Conservation (phyloP, 2,329 filamentous ascomycete genomes). For the Fusarium sp. region DNA sequence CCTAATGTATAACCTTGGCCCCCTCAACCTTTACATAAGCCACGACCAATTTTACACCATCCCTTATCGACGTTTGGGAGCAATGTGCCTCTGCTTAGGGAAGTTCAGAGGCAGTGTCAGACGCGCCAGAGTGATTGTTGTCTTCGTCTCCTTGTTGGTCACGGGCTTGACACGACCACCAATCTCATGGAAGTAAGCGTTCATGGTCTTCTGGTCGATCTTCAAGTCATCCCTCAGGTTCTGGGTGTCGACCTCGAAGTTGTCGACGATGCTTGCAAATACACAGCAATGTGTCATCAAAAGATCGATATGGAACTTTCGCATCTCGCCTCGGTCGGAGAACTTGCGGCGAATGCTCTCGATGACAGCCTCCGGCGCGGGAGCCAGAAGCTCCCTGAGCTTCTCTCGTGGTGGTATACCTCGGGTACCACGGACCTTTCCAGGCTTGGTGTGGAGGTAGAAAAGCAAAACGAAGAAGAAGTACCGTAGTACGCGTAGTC, state of each 20-base stretch:
- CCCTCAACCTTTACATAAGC: neutral
- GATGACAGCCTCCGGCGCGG: slow-evolving; percentile 73
- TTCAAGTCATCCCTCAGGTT: slow-evolving; percentile 80
- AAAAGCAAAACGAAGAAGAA: slow-evolving; percentile 71
- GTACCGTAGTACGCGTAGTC: slow-evolving; percentile 73
- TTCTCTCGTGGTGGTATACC: slow-evolving; percentile 74
- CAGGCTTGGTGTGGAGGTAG: slow-evolving; percentile 63
- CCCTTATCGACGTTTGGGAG: slow-evolving; percentile 47
- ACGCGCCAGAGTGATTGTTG: slow-evolving; percentile 72
- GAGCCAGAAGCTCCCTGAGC: slow-evolving; percentile 69
- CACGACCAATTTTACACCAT: neutral
- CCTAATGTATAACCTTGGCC: neutral
- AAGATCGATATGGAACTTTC: slow-evolving; percentile 80
- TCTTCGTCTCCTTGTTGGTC: slow-evolving; percentile 74
- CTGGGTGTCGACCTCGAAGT: slow-evolving; percentile 79
- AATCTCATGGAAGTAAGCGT: slow-evolving; percentile 81
- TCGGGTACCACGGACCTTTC: slow-evolving; percentile 63
- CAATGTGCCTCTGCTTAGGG: slow-evolving; percentile 71
- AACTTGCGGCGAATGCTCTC: slow-evolving; percentile 80
- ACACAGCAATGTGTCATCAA: slow-evolving; percentile 81
- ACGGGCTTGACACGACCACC: slow-evolving; percentile 77
- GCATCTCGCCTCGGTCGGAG: slow-evolving; percentile 73
- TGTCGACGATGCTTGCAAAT: slow-evolving; percentile 79
- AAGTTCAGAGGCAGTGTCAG: slow-evolving; percentile 86
- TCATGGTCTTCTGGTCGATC: slow-evolving; percentile 79